These are phyloP conservation scores for Boletales sp. DNA, from an alignment of 768 basidiomycete genomes.

Conservation along the genomic window DNA sequence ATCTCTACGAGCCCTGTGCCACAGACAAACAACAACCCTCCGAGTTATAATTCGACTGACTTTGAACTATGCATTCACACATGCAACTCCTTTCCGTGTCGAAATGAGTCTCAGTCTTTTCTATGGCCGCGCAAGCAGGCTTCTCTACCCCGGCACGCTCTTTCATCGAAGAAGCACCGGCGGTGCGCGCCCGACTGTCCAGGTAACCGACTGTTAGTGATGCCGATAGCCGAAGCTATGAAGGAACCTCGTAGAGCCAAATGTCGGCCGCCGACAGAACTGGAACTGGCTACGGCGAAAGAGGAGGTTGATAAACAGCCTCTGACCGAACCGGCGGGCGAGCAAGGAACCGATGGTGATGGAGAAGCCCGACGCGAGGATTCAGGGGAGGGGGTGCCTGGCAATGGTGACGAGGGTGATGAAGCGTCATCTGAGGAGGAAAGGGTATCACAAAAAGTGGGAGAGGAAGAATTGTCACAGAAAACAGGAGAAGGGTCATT, in stretches of 20 bases:
- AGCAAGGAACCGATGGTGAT: not conserved
- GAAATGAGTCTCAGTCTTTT: slow-evolving; percentile 26
- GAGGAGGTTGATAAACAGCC: slow-evolving; percentile 5
- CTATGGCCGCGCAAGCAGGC: slow-evolving; percentile 21
- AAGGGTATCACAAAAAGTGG: not conserved
- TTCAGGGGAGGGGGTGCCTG: slow-evolving; percentile 11
- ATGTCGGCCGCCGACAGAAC: slow-evolving; percentile 21
- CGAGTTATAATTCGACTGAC: slow-evolving; percentile 4
- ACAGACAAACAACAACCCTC: not conserved
- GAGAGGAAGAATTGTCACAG: not conserved
- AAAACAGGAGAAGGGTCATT: not conserved
- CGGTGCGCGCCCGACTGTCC: slow-evolving; percentile 17
- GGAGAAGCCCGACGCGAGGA: not conserved
- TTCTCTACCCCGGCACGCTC: slow-evolving; percentile 23
- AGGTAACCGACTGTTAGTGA: slow-evolving; percentile 18
- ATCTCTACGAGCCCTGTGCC: slow-evolving; percentile 1
- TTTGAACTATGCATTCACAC: slow-evolving; percentile 27
- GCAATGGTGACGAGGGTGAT: slow-evolving; percentile 8
- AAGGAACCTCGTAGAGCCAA: slow-evolving; percentile 21
- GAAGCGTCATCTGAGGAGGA: slow-evolving; percentile 9
- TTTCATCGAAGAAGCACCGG: slow-evolving; percentile 21
- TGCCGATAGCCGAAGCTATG: slow-evolving; percentile 14
- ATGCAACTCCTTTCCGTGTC: slow-evolving; percentile 20
- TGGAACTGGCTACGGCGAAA: slow-evolving; percentile 14
- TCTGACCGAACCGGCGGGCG: not conserved